Percentiles rank a stretch among this genome's conserved stretches.
These are phyloP conservation scores for Flaveria ramosissima DNA, from an alignment of 129 eudicot genomes.

Conservation along the genomic window DNA sequence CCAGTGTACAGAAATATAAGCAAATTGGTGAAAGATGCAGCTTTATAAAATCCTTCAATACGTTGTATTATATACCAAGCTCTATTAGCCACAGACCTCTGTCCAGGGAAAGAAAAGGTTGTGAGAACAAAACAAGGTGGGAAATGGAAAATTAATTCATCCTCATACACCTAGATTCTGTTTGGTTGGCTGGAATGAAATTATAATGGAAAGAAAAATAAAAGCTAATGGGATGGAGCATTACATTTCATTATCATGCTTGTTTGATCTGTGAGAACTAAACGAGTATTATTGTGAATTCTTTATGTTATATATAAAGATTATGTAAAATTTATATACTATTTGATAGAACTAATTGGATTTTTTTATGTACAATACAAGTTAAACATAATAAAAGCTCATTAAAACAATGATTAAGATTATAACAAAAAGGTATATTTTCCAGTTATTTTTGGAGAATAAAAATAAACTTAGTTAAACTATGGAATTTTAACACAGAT, in stretches of 20 bases:
- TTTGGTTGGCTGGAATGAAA: not conserved
- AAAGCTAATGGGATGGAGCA: not conserved
- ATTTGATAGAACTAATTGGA: not conserved
- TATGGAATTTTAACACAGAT: not conserved
- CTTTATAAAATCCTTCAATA: slow-evolving; percentile 89
- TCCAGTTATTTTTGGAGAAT: not conserved
- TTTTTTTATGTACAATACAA: not conserved
- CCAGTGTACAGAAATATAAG: slow-evolving; percentile 92
- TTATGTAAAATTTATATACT: not conserved
- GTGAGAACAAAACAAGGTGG: not conserved
- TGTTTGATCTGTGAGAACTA: not conserved
- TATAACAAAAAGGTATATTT: not conserved
- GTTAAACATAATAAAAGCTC: not conserved
- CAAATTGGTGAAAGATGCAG: slow-evolving; percentile 86
- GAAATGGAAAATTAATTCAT: not conserved
- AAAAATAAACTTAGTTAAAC: not conserved
- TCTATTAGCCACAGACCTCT: slow-evolving; percentile 83
- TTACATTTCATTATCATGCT: not conserved
- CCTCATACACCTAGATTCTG: not conserved
- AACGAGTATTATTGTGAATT: not conserved
- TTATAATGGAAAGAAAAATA: not conserved
- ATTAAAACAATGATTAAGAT: not conserved
- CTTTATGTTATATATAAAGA: not conserved
- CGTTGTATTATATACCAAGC: slow-evolving; percentile 83
- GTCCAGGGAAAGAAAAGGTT: slow-evolving; percentile 27